Evolutionary conservation across 768 basidiomycete species (phyloP).

Genomic region (Paxillus ammoniavirescens): DNA sequence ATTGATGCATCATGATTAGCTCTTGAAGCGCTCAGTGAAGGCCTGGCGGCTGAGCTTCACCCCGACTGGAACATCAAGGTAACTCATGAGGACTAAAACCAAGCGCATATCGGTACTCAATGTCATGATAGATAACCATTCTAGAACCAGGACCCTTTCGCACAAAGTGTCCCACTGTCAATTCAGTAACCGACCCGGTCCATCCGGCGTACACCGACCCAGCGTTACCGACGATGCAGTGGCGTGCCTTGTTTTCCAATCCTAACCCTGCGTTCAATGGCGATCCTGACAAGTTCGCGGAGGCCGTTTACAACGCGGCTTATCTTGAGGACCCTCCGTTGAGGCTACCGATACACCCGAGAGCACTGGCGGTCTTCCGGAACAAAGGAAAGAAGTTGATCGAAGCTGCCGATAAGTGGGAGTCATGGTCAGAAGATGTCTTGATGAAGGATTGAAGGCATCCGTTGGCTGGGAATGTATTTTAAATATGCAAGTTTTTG

Average conservation of each 20-base stretch:
- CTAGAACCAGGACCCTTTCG: conserved; percentile 8
- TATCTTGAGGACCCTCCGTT: conserved; percentile 15
- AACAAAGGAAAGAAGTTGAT: conserved; percentile 1
- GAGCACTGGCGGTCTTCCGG: background rate
- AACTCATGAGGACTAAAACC: background rate
- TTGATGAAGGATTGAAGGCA: conserved; percentile 1
- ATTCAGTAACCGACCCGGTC: background rate
- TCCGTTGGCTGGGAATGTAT: background rate
- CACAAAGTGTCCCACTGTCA: background rate
- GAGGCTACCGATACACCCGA: conserved; percentile 13
- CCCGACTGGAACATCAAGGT: conserved; percentile 25
- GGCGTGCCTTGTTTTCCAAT: background rate
- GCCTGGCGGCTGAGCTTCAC: conserved; percentile 11
- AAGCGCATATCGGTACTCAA: background rate
- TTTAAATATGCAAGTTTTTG: no score
- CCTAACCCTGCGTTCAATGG: background rate
- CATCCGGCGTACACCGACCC: conserved; percentile 16
- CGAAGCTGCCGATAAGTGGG: conserved; percentile 17
- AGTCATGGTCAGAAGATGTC: conserved; percentile 18
- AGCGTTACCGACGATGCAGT: background rate
- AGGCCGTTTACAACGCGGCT: conserved; percentile 2
- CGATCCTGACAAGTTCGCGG: conserved; percentile 17
- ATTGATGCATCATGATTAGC: background rate
- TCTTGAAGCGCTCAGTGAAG: conserved; percentile 16
- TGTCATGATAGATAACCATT: conserved; percentile 1